These are phyloP conservation scores for Monsonia emarginata DNA, from an alignment of 441 rosid species.

Conservation along the genomic window DNA sequence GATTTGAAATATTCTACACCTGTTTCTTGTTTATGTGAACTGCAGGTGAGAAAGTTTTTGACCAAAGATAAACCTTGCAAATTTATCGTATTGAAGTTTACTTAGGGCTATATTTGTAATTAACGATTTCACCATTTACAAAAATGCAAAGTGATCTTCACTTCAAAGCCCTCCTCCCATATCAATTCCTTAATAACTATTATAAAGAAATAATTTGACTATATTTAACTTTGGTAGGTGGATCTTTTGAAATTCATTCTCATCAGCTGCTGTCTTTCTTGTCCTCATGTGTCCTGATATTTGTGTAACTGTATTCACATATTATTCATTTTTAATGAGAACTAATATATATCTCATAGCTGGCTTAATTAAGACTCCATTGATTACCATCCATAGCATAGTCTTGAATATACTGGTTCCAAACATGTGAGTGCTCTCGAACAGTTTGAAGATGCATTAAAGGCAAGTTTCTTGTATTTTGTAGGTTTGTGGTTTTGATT, in stretches of 20 bases:
- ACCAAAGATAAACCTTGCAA: neutral
- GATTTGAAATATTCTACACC: neutral
- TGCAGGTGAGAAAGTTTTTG: neutral
- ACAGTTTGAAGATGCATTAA: neutral
- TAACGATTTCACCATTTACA: neutral
- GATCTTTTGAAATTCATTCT: neutral
- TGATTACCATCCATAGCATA: neutral
- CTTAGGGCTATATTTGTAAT: neutral
- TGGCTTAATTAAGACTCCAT: neutral
- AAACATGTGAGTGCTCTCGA: neutral
- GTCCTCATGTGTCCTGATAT: neutral
- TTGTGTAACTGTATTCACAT: neutral
- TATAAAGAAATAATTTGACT: neutral
- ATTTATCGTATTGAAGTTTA: neutral
- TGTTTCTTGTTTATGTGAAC: neutral
- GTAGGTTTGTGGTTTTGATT: constrained; percentile 99
- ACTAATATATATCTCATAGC: neutral
- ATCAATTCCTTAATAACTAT: neutral
- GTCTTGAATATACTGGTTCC: neutral
- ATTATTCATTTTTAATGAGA: neutral
- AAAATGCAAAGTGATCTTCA: neutral
- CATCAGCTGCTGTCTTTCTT: neutral
- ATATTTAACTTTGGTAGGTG: neutral
- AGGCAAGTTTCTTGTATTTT: constrained; percentile 13
- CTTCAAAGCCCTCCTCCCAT: neutral